Evolutionary conservation across 805 yeast species (phyloP), one percentile per base, ranked within the genome.

Genomic region (Monosporozyma unispora): DNA sequence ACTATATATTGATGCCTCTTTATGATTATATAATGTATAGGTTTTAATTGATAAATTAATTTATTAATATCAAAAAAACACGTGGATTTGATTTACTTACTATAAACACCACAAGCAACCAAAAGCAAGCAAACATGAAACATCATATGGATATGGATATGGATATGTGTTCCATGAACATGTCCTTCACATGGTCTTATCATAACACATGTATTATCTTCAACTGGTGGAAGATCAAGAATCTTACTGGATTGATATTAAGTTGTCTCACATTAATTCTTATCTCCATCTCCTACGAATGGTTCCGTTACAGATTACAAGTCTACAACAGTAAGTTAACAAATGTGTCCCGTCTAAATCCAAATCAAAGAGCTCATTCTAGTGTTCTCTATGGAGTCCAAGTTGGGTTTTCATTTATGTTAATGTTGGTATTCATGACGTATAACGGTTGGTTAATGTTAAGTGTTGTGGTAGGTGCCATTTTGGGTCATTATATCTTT

Each of bases 371-470:
- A 39, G 27, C 22, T 4, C 69, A 67, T 39, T 19, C 42, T 53
- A 68, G 81, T 8, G 52, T 73, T 14, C 55, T 75, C 35, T 84
- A 84, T 60, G 89, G 82, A 1, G 52, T 77, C 9, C 86, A 82
- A 58, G 86, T 84, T 4, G 81, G 81, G 1, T 83, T 80, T 58
- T 81, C 88, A 3, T 82, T 84, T 58, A 68, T 81, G 70, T 68
- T 81, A 57, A 86, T 87, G 95, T 75, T 86, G 56, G 78, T 87
- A 0, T 87, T 86, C 57, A 87, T 87, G 96, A 84, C 91, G 5
- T 87, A 84, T 64, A 86, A 86, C 61, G 87, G 91, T 11, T 87
- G 90, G 90, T 75, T 81, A 31, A 85, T 86, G 93, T 44, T 79
- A 7, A 80, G 91, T 3, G 85, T 84, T 9, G 80, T 79, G 1